A percentile compares a stretch with the other conserved stretches of the same genome.
These are phyloP conservation scores for Teratosphaeria destructans DNA, from an alignment of 2,329 filamentous ascomycete genomes.

Conservation along the genomic window DNA sequence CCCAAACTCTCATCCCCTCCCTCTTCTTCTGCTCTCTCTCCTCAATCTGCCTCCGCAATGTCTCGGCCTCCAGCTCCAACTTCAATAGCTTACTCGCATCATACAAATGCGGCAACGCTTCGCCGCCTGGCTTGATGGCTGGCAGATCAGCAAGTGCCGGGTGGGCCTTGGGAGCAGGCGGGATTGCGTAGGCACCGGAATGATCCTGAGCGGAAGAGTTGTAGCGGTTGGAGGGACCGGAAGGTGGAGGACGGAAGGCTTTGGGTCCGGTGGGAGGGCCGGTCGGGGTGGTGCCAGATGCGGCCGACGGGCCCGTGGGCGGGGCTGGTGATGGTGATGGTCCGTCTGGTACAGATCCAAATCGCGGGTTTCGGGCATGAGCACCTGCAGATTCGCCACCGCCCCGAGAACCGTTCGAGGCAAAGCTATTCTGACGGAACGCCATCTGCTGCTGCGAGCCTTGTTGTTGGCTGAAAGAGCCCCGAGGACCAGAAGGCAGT, in stretches of 20 bases:
- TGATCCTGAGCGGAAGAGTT: conserved; percentile 1
- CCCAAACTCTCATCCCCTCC: conserved; percentile 36
- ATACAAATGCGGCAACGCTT: conserved; percentile 31
- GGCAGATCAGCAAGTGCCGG: conserved; percentile 34
- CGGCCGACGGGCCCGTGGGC: not conserved
- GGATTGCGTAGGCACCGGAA: not conserved
- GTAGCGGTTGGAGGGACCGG: conserved; percentile 5
- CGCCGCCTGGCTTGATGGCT: conserved; percentile 34
- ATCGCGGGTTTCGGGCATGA: conserved; percentile 38
- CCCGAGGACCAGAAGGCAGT: conserved; percentile 25
- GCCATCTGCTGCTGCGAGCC: conserved; percentile 22
- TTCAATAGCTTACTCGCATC: conserved; percentile 34
- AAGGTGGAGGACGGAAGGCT: conserved; percentile 14
- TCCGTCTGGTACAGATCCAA: conserved; percentile 20
- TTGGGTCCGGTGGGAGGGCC: conserved; percentile 15
- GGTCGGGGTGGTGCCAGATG: not conserved
- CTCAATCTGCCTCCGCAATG: conserved; percentile 35
- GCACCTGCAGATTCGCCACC: conserved; percentile 34
- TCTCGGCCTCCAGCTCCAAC: conserved; percentile 38
- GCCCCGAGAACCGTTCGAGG: conserved; percentile 23
- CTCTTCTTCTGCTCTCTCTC: conserved; percentile 36
- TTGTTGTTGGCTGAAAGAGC: conserved; percentile 16
- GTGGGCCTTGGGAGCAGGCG: conserved; percentile 10
- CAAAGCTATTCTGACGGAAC: not conserved
- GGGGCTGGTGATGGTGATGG: conserved; percentile 1